Conservation (phyloP, 2,329 filamentous ascomycete genomes). For the Plenodomus lindquistii region DNA sequence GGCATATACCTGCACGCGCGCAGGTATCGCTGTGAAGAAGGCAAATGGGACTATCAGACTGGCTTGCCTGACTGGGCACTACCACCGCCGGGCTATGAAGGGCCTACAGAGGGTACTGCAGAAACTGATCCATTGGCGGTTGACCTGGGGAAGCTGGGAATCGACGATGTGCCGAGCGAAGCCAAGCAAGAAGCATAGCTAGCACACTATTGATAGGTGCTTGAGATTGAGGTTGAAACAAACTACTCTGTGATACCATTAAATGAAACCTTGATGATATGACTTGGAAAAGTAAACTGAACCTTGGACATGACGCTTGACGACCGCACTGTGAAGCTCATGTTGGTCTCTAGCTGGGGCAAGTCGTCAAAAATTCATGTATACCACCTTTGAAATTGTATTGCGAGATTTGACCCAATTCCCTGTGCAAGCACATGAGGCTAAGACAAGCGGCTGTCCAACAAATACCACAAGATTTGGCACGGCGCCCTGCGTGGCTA, state of each 20-base stretch:
- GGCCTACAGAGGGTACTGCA: constrained; percentile 67
- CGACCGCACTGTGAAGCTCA: not conserved
- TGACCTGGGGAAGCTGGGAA: constrained; percentile 47
- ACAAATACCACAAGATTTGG: too few relatives aligned
- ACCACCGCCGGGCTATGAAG: constrained; percentile 72
- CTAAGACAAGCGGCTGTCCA: too few relatives aligned
- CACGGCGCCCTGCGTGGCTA: not conserved
- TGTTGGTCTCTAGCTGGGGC: not conserved
- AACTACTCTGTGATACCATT: not conserved
- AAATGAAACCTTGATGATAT: not conserved
- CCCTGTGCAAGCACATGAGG: not conserved
- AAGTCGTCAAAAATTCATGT: not conserved
- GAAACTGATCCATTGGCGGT: constrained; percentile 53
- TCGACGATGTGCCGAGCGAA: constrained; percentile 26
- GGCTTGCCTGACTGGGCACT: constrained; percentile 84
- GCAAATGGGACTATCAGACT: constrained; percentile 86
- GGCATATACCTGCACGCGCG: constrained; percentile 93
- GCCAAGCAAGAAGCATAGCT: not conserved
- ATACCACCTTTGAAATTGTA: too few relatives aligned
- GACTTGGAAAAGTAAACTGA: not conserved
- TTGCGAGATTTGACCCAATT: not conserved
- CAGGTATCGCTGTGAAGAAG: constrained; percentile 81
- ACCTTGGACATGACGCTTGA: not conserved
- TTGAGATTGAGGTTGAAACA: not conserved
- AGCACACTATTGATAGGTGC: not conserved